A percentile compares a stretch with the other conserved stretches of the same genome.
phyloP scores from a whole-genome alignment of 2,329 filamentous ascomycete genomes.

The Trichophaea hybrida region DNA sequence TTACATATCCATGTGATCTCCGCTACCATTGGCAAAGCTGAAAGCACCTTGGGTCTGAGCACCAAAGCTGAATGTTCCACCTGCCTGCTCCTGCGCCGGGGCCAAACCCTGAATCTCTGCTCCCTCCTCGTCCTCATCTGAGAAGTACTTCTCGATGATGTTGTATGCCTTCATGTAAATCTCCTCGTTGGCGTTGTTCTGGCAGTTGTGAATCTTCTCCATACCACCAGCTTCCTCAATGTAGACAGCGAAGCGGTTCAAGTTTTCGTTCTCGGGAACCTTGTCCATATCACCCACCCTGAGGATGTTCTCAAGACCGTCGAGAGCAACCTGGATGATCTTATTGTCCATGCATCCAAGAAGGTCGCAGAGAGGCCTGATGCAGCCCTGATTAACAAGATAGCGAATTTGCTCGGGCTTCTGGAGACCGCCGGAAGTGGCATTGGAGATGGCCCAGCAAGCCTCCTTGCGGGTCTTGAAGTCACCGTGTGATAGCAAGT shows the following conservation, averaged over 20 bases:
- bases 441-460: slow-evolving; percentile 98
- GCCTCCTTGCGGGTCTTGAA: slow-evolving; percentile 99
- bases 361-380: slow-evolving; percentile 91
- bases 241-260: slow-evolving; percentile 95
- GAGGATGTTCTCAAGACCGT: slow-evolving; percentile 96
- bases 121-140: slow-evolving; percentile 75
- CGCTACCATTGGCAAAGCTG: slow-evolving; percentile 65
- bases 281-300: slow-evolving; percentile 99
- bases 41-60: slow-evolving; percentile 58
- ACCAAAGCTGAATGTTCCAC: slow-evolving; percentile 65
- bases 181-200: slow-evolving; percentile 99
- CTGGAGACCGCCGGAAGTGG: slow-evolving; percentile 90
- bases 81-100: slow-evolving; percentile 42
- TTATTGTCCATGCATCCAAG: slow-evolving; percentile 97
- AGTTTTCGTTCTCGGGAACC: slow-evolving; percentile 64
- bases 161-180: slow-evolving; percentile 99
- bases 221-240: slow-evolving; percentile 98
- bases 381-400: slow-evolving; percentile 82
- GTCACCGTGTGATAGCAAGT: slow-evolving; percentile 89
- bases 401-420: slow-evolving; percentile 98
- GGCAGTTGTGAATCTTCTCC: slow-evolving; percentile 99
- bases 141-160: slow-evolving; percentile 99
- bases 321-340: slow-evolving; percentile 96
- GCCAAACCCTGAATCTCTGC: slow-evolving; percentile 69
- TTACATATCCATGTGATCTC: slow-evolving; percentile 64